Conservation (phyloP, 2,329 filamentous ascomycete species). For the Sordariomycetes sp. region DNA sequence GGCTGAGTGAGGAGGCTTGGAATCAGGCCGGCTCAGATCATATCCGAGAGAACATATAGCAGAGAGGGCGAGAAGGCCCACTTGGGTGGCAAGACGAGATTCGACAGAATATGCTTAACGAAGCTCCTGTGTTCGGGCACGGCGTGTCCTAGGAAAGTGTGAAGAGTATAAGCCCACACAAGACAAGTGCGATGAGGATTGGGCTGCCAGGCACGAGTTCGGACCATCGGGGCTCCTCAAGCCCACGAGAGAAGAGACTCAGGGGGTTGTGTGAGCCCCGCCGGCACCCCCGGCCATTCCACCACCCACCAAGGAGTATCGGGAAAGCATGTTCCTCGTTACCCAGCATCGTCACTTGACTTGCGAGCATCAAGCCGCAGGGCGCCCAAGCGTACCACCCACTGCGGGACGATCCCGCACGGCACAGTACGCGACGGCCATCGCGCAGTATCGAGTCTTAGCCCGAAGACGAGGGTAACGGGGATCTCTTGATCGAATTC, state of each 20-base stretch:
- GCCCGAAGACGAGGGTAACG: background rate
- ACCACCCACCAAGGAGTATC: background rate
- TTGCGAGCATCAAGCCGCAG: background rate
- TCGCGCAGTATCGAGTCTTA: background rate
- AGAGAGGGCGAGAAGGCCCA: background rate
- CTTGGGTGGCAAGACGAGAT: background rate
- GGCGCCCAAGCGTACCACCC: background rate
- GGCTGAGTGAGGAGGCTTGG: background rate
- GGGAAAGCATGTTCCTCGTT: background rate
- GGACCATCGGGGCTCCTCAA: background rate
- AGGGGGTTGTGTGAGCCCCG: background rate
- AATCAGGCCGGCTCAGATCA: slow-evolving; percentile 4
- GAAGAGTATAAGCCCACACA: background rate
- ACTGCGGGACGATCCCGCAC: slow-evolving; percentile 2
- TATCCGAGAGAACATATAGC: slow-evolving; percentile 2
- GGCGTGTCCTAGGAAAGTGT: background rate
- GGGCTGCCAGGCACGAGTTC: background rate
- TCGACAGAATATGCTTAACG: background rate
- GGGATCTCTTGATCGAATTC: background rate
- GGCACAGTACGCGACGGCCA: background rate
- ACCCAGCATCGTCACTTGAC: background rate
- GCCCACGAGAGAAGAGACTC: background rate
- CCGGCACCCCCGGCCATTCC: background rate
- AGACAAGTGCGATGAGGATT: background rate
- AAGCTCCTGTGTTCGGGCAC: background rate